Conservation (phyloP, 352 stramenopile species). For the Stephanocyclus meneghinianus region DNA sequence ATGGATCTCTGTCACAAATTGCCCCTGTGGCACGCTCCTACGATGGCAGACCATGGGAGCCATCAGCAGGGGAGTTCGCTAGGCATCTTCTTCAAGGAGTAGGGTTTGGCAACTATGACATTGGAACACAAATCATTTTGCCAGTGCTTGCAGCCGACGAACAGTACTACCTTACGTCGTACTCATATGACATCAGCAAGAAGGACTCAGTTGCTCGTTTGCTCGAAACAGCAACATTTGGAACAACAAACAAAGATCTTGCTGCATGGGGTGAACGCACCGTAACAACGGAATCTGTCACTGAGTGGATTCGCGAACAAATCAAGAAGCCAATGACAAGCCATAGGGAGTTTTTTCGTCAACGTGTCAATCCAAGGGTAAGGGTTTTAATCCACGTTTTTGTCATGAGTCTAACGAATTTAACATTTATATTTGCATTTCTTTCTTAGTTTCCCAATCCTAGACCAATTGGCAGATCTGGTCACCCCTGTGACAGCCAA, state of each 20-base stretch:
- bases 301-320: slow-evolving; percentile 52
- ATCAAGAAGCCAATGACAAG: slow-evolving; percentile 53
- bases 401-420: neutral
- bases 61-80: slow-evolving; percentile 55
- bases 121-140: slow-evolving; percentile 44
- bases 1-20: slow-evolving; percentile 45
- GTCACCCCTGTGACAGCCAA: slow-evolving; percentile 53
- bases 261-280: slow-evolving; percentile 12
- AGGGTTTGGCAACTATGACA: slow-evolving; percentile 36
- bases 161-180: slow-evolving; percentile 42
- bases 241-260: slow-evolving; percentile 45
- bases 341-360: slow-evolving; percentile 63
- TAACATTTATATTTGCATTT: slow-evolving; percentile 1
- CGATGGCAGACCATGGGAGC: slow-evolving; percentile 53
- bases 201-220: slow-evolving; percentile 36
- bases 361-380: slow-evolving; percentile 51
- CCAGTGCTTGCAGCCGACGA: slow-evolving; percentile 22
- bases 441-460: slow-evolving; percentile 45
- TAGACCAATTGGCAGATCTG: slow-evolving; percentile 28
- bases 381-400: neutral
- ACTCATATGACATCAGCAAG: slow-evolving; percentile 31
- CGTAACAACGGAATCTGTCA: slow-evolving; percentile 29
- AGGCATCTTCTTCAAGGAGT: slow-evolving; percentile 34
- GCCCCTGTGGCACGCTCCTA: slow-evolving; percentile 59
- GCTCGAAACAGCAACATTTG: slow-evolving; percentile 55